These are phyloP conservation scores for Sporisorium scitamineum DNA, from an alignment of 1,284 basidiomycete species.

Conservation along the genomic window DNA sequence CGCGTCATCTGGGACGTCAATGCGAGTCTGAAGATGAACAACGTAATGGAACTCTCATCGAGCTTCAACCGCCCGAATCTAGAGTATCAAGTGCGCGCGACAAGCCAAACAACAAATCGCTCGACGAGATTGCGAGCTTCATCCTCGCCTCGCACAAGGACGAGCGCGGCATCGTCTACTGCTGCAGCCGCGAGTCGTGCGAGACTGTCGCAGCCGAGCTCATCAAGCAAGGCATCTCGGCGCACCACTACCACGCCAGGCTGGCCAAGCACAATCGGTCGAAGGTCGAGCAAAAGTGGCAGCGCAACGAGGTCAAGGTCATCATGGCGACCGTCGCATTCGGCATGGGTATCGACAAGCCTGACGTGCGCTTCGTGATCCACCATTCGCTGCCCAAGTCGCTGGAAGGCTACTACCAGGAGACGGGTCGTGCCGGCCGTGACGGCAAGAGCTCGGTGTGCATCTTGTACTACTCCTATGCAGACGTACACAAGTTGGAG, in stretches of 20 bases:
- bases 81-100: constrained; percentile 78
- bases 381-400: constrained; percentile 79
- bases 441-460: constrained; percentile 75
- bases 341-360: constrained; percentile 97
- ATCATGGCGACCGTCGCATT: constrained; percentile 90
- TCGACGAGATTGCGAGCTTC: constrained; percentile 79
- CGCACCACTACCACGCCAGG: constrained; percentile 88
- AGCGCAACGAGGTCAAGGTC: constrained; percentile 78
- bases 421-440: constrained; percentile 85
- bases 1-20: constrained; percentile 84
- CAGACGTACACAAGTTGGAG: constrained; percentile 73
- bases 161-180: constrained; percentile 89
- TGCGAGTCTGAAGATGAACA: constrained; percentile 76
- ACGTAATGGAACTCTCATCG: constrained; percentile 72
- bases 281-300: constrained; percentile 80
- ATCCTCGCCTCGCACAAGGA: constrained; percentile 76
- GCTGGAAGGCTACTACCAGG: constrained; percentile 82
- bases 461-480: constrained; percentile 73
- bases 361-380: constrained; percentile 82
- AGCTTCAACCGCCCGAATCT: constrained; percentile 95
- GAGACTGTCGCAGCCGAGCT: constrained; percentile 82
- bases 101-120: constrained; percentile 72
- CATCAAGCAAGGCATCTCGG: constrained; percentile 75
- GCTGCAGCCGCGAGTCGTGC: constrained; percentile 78
- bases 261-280: constrained; percentile 78